Conservation (phyloP, 164 flowering plant genomes). For the grape (Vitis vinifera) region ASM3070453v1 NC_081810.1:3147001-3147500, state of each 20-base stretch:
- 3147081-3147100: too few species aligned
- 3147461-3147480: too few species aligned
- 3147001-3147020: too few species aligned
- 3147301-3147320: background rate
- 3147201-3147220: constrained; percentile 9
- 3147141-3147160: constrained; percentile 11
- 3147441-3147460: too few species aligned
- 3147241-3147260: background rate
- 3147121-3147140: constrained; percentile 21
- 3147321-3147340: background rate
- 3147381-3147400: too few species aligned
- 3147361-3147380: too few species aligned
- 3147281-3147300: background rate
- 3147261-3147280: background rate
- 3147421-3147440: too few species aligned
- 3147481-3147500: too few species aligned
- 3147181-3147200: constrained; percentile 19
- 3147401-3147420: too few species aligned
- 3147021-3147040: too few species aligned
- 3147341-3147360: background rate
- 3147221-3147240: background rate
- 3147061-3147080: too few species aligned
- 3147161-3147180: constrained; percentile 9
- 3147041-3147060: too few species aligned
- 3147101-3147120: background rate